These are phyloP conservation scores for Claviceps cyperi DNA, from an alignment of 2,329 filamentous ascomycete genomes.

Conservation along the genomic window DNA sequence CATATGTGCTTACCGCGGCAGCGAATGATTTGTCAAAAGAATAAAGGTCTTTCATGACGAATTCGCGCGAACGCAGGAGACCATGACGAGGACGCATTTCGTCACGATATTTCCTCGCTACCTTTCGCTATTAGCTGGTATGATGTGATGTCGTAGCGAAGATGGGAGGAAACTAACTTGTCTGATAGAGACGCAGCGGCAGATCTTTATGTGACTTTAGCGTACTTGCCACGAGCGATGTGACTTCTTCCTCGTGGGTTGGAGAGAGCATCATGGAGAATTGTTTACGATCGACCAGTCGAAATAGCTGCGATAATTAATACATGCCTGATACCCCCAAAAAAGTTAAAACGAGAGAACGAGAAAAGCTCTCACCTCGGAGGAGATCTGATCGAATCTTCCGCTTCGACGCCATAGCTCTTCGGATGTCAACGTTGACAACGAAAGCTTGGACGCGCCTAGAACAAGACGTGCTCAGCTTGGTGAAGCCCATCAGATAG, in stretches of 20 bases:
- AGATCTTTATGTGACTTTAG: constrained; percentile 75
- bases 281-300: constrained; percentile 65
- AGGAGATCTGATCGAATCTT: constrained; percentile 54
- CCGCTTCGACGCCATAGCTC: constrained; percentile 71
- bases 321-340: not conserved
- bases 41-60: constrained; percentile 96
- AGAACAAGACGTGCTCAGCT: not conserved
- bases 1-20: constrained; percentile 68
- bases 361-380: constrained; percentile 43
- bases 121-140: not conserved
- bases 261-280: constrained; percentile 66
- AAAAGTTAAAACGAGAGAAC: not conserved
- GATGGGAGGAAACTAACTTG: constrained; percentile 39
- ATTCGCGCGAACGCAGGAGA: constrained; percentile 75
- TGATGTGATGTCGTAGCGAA: not conserved
- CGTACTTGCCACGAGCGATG: constrained; percentile 56
- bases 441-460: constrained; percentile 66
- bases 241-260: constrained; percentile 96
- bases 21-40: constrained; percentile 65
- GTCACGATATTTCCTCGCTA: constrained; percentile 86
- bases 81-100: constrained; percentile 81
- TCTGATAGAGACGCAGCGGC: constrained; percentile 80
- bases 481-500: not conserved
- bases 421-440: constrained; percentile 78
- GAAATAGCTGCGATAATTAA: constrained; percentile 50